Percentiles rank a stretch among this genome's conserved stretches.
phyloP scores from a whole-genome alignment of 176 grass and related monocot species.

The Thinopyrum elongatum region DNA sequence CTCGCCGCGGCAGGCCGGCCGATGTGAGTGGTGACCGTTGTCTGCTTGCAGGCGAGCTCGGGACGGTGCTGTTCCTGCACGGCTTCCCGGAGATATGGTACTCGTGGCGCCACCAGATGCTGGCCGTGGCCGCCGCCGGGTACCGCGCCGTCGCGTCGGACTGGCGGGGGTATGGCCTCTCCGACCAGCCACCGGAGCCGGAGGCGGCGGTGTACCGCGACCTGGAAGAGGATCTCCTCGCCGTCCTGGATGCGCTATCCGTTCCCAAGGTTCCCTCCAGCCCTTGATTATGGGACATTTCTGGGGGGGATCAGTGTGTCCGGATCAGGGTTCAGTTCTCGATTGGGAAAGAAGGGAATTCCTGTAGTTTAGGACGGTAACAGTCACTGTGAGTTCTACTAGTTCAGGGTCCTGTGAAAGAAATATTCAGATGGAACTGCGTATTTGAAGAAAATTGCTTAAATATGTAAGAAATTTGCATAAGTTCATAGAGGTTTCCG shows the following conservation, averaged over 20 bases:
- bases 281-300: background rate
- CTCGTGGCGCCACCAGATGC: constrained; percentile 53
- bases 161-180: constrained; percentile 53
- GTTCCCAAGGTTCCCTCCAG: constrained; percentile 1
- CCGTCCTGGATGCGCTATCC: constrained; percentile 36
- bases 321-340: background rate
- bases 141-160: constrained; percentile 47
- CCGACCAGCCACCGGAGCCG: constrained; percentile 12
- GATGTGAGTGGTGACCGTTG: background rate
- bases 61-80: constrained; percentile 38
- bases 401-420: too few species aligned
- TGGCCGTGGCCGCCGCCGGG: constrained; percentile 39
- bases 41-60: constrained; percentile 24
- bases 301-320: background rate
- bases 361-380: too few species aligned
- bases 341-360: background rate
- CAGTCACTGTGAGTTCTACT: too few species aligned
- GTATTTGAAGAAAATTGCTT: background rate
- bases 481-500: background rate
- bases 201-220: constrained; percentile 17
- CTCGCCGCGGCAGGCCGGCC: too few species aligned
- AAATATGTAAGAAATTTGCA: background rate
- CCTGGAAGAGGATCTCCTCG: constrained; percentile 42
- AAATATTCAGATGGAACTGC: background rate
- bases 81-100: constrained; percentile 63